phyloP scores from a whole-genome alignment of 495 filamentous ascomycete genomes.

The Aspergillus ellipticus region DNA sequence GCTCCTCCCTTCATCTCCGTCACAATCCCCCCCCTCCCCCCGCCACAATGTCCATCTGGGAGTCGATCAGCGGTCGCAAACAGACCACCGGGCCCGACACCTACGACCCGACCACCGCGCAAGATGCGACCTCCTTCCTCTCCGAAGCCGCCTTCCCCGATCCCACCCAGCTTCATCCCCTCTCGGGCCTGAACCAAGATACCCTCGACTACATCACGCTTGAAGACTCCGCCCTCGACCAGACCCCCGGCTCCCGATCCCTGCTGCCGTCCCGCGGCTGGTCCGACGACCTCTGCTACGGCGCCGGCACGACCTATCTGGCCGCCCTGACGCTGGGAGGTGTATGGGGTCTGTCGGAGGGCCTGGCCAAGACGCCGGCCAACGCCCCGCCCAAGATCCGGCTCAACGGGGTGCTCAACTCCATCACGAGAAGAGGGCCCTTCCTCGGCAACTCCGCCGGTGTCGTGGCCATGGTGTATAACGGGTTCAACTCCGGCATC shows the following conservation, averaged over 20 bases:
- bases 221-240: slow-evolving; percentile 84
- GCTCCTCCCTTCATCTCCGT: slow-evolving; percentile 14
- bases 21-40: slow-evolving; percentile 20
- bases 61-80: slow-evolving; percentile 80
- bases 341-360: slow-evolving; percentile 86
- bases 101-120: slow-evolving; percentile 65
- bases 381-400: slow-evolving; percentile 83
- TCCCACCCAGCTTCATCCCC: slow-evolving; percentile 83
- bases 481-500: slow-evolving; percentile 86
- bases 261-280: slow-evolving; percentile 92
- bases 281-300: slow-evolving; percentile 97
- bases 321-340: slow-evolving; percentile 81
- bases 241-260: slow-evolving; percentile 80
- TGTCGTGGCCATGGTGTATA: slow-evolving; percentile 92
- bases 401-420: slow-evolving; percentile 89
- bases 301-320: slow-evolving; percentile 90
- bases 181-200: slow-evolving; percentile 88
- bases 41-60: slow-evolving; percentile 75
- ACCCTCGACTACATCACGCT: slow-evolving; percentile 90
- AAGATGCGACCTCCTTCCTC: slow-evolving; percentile 81
- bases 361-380: slow-evolving; percentile 65
- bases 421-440: slow-evolving; percentile 87
- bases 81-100: slow-evolving; percentile 54
- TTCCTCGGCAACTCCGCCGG: slow-evolving; percentile 95
- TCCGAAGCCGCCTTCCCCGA: slow-evolving; percentile 67